phyloP scores from a whole-genome alignment of 257 asterid species.

The Ilex asprella region DNA sequence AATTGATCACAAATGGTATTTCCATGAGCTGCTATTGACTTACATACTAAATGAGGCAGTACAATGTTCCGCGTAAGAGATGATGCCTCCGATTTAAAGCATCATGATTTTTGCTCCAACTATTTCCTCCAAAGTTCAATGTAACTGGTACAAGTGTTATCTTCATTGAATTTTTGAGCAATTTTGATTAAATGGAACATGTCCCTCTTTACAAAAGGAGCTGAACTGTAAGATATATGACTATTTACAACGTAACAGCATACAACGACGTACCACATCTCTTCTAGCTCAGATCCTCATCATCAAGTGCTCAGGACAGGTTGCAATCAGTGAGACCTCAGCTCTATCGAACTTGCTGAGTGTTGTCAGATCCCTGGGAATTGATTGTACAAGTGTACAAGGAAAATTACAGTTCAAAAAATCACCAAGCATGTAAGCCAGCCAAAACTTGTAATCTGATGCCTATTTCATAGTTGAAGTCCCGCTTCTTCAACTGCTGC shows the following conservation, averaged over 20 bases:
- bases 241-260: slow-evolving; percentile 67
- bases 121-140: slow-evolving; percentile 10
- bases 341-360: slow-evolving; percentile 7
- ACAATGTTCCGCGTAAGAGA: background rate
- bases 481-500: slow-evolving; percentile 72
- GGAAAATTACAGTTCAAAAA: slow-evolving; percentile 7
- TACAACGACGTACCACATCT: slow-evolving; percentile 15
- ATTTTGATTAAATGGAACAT: slow-evolving; percentile 35
- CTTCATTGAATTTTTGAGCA: slow-evolving; percentile 18
- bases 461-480: slow-evolving; percentile 21
- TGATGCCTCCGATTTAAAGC: slow-evolving; percentile 10
- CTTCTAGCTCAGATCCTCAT: slow-evolving; percentile 11
- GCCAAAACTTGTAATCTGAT: slow-evolving; percentile 9
- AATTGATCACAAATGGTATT: too few species aligned
- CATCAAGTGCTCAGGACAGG: slow-evolving; percentile 15
- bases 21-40: too few species aligned
- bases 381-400: slow-evolving; percentile 11
- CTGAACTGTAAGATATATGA: slow-evolving; percentile 38
- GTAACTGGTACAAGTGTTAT: slow-evolving; percentile 31
- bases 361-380: slow-evolving; percentile 4
- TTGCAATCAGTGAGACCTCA: slow-evolving; percentile 9
- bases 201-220: slow-evolving; percentile 58
- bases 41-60: too few species aligned
- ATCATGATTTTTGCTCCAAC: slow-evolving; percentile 10
- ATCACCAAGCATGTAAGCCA: slow-evolving; percentile 9